Base-by-base conservation (phyloP, 2,329 filamentous ascomycete genomes). In the Cercospora beticola region DNA sequence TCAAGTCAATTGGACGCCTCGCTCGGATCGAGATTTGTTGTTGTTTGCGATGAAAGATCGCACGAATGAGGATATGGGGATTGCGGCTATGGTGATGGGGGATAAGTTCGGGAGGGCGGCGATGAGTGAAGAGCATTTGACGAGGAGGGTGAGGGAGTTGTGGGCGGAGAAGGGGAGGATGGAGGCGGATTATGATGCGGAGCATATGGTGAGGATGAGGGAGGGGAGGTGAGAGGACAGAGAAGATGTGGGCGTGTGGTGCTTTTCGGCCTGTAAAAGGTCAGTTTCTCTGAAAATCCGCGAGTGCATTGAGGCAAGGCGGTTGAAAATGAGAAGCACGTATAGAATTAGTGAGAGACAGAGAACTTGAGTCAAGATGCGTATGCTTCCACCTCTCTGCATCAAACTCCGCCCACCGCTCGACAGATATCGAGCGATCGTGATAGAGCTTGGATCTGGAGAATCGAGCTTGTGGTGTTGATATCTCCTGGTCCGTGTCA, bases 131-230 rank as follows among this genome's bases (percentile, higher is more conserved):
- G 56, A 36, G 56, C 18, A 59, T 36, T 28, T 59, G 56, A 5
- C 1, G n/a, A 23, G 16, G 56, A 59, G 56, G 16, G 28, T 59
- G 56, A 9, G 18, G n/a, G 56, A 33, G 56, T 59, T 59, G 56
- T 59, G 56, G 56, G 56, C 28, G 28, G 56, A 59, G 56, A 59
- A 36, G 28, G 56, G n/a, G 28, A 26, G 56, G n/a, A 59, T 59
- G 56, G 56, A 59, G 30, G 56, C n/a, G 30, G 56, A 36, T 59
- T 59, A 59, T 36, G 56, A 59, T 31, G 56, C 56, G 30, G 56
- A 59, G 30, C 56, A 59, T 36, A 33, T 59, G 56, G 28, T 33
- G 56, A 31, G 56, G 56, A 59, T 59, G 56, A 59, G 56, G 26
- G 28, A 36, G 56, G 56, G 56, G 8, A 18, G 56, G 26, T 58